These are phyloP conservation scores for Quercus parvula DNA, from an alignment of 306 rosid species.

Conservation along the genomic window DNA sequence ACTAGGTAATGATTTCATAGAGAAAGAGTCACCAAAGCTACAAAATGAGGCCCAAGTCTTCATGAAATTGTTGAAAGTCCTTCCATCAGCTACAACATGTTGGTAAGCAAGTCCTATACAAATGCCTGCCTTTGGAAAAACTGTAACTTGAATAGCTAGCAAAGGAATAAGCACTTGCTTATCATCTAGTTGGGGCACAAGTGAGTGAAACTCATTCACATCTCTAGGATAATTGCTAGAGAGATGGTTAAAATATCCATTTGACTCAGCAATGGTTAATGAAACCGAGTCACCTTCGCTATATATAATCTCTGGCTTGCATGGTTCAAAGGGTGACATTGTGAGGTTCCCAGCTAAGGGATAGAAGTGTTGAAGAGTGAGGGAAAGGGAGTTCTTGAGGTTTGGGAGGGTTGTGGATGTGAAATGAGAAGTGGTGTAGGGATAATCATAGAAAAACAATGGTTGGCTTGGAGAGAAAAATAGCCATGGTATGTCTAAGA, in stretches of 20 bases:
- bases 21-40: not conserved
- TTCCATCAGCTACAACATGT: conserved; percentile 36
- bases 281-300: conserved; percentile 18
- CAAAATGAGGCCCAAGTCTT: conserved; percentile 46
- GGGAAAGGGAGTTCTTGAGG: conserved; percentile 45
- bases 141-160: conserved; percentile 38
- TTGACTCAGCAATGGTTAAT: conserved; percentile 20
- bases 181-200: conserved; percentile 29
- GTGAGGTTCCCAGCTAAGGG: conserved; percentile 36
- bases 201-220: conserved; percentile 17
- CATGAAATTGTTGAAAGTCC: conserved; percentile 51
- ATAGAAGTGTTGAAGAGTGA: conserved; percentile 42
- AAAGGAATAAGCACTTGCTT: conserved; percentile 19
- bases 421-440: conserved; percentile 30
- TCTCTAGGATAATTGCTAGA: conserved; percentile 22
- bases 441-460: conserved; percentile 48
- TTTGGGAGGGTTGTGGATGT: conserved; percentile 31
- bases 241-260: conserved; percentile 22
- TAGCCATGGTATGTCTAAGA: conserved; percentile 47
- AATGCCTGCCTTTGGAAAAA: conserved; percentile 43
- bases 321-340: not conserved
- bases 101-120: conserved; percentile 42
- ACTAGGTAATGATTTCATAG: not conserved
- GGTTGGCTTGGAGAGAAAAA: conserved; percentile 55
- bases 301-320: conserved; percentile 32